These are phyloP conservation scores for Hibiscus mutabilis DNA, from an alignment of 345 rosid genomes.

Conservation along the genomic window DNA sequence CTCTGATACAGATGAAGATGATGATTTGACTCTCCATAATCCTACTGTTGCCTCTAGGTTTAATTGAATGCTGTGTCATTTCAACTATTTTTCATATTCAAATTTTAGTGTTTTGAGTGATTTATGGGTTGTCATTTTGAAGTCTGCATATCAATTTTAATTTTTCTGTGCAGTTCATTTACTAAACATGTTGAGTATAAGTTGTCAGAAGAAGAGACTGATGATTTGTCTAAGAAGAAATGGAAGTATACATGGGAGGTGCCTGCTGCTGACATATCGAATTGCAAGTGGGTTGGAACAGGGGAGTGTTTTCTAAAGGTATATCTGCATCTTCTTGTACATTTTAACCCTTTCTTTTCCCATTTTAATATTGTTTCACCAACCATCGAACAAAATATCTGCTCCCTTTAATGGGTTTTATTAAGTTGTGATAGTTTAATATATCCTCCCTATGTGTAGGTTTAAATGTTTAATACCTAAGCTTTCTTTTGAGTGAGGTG, in stretches of 20 bases:
- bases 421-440: background rate
- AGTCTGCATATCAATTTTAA: background rate
- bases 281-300: conserved; percentile 75
- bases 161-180: conserved; percentile 49
- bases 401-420: background rate
- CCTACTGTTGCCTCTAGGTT: conserved; percentile 38
- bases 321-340: conserved; percentile 16
- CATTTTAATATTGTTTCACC: background rate
- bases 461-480: background rate
- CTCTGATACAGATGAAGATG: conserved; percentile 40
- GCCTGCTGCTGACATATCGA: conserved; percentile 53
- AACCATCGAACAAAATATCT: background rate
- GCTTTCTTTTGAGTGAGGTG: background rate
- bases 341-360: background rate
- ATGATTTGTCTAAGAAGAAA: conserved; percentile 40
- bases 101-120: background rate
- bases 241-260: conserved; percentile 72
- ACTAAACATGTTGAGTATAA: conserved; percentile 49
- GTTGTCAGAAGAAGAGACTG: conserved; percentile 52
- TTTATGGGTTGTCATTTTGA: background rate
- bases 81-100: background rate
- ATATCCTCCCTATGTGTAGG: background rate
- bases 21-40: conserved; percentile 22
- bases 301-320: conserved; percentile 59
- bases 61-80: background rate